These are phyloP conservation scores for Blastobotrys elegans DNA, from an alignment of 1,139 yeast species.

Conservation along the genomic window DNA sequence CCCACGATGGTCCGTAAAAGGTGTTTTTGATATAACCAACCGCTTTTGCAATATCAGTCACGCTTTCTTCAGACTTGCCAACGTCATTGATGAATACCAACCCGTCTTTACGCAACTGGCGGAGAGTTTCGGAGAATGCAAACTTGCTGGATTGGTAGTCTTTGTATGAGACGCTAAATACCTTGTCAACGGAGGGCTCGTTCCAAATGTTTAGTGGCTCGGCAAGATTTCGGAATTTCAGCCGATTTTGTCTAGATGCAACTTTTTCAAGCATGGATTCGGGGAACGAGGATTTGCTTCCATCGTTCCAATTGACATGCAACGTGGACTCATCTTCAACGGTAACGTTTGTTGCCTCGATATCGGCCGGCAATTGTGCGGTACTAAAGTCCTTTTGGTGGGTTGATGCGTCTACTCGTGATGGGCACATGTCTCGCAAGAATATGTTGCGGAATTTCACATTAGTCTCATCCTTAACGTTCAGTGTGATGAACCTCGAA, in stretches of 20 bases:
- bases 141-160: slow-evolving; percentile 42
- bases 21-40: slow-evolving; percentile 72
- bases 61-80: slow-evolving; percentile 37
- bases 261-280: slow-evolving; percentile 45
- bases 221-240: slow-evolving; percentile 30
- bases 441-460: slow-evolving; percentile 47
- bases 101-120: slow-evolving; percentile 54
- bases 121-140: slow-evolving; percentile 41
- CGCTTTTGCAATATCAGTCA: slow-evolving; percentile 48
- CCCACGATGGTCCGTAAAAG: slow-evolving; percentile 70
- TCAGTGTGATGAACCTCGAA: slow-evolving; percentile 13
- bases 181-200: slow-evolving; percentile 23
- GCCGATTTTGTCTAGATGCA: slow-evolving; percentile 37
- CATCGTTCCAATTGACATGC: slow-evolving; percentile 53
- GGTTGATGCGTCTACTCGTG: slow-evolving; percentile 52
- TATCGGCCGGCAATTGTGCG: slow-evolving; percentile 38
- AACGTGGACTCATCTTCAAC: slow-evolving; percentile 34
- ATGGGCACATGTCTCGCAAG: slow-evolving; percentile 59
- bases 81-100: slow-evolving; percentile 51
- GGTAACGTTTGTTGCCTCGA: slow-evolving; percentile 31
- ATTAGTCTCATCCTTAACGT: slow-evolving; percentile 10
- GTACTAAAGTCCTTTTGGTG: slow-evolving; percentile 67
- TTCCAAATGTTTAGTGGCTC: slow-evolving; percentile 30
- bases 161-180: slow-evolving; percentile 37
- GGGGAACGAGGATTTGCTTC: slow-evolving; percentile 46